Evolutionary conservation across 2,329 filamentous ascomycete species (phyloP), one percentile per base, ranked within the genome.

Genomic region (Dothideomycetidae sp.): DNA sequence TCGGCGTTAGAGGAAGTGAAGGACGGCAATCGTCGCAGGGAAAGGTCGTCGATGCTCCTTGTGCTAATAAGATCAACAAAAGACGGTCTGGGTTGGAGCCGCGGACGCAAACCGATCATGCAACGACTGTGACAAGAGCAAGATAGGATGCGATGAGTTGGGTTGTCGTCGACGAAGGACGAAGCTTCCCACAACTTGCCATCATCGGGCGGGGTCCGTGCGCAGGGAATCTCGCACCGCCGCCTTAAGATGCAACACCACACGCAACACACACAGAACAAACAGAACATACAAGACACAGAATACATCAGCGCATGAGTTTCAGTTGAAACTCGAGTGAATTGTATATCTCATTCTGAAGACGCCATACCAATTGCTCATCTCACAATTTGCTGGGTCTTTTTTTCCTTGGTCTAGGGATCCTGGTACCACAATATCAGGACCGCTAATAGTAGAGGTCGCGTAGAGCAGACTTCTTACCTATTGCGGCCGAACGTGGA

Each of bases 11-110:
- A 7, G 7, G 21, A 26, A n/a, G 21, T n/a, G 7, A 26, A 7
- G 21, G n/a, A 26, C 21, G 53, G 50, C 29, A 58, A 15, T 16
- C 10, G 36, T 31, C 45, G 38, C 29, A 29, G 56, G 45, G 63
- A 64, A 52, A 61, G 52, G 40, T 57, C 53, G 44, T 67, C 61
- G 45, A 66, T 62, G 48, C 63, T 63, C 45, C 62, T 59, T 48
- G 62, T 60, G 41, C 59, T 58, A 47, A 79, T 64, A 48, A 79
- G 64, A 50, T 78, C 72, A 53, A 75, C 63, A 46, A 79, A 61
- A 35, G 73, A 78, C 37, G 72, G 69, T 48, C 71, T 70, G 54
- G 65, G 58, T 63, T 63, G 68, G 46, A 78, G 58, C 55, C 64
- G 66, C 54, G 69, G 71, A 53, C 70, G 63, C 49, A 73, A 55